These are phyloP conservation scores for Beauveria australis DNA, from an alignment of 2,329 filamentous ascomycete species.

Conservation along the genomic window DNA sequence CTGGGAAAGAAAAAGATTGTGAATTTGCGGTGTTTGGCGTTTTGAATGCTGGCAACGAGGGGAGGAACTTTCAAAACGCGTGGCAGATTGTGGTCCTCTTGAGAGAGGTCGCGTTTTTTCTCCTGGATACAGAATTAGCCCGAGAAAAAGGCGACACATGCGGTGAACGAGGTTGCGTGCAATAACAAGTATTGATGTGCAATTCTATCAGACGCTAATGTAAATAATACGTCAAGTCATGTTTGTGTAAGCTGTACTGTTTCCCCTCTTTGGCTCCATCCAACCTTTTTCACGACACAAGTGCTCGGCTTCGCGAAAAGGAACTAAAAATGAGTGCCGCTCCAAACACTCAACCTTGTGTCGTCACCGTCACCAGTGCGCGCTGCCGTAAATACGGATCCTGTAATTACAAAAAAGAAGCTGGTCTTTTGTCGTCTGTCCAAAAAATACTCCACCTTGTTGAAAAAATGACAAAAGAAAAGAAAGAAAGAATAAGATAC, in stretches of 20 bases:
- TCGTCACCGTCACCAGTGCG: no score
- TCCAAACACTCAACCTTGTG: background rate
- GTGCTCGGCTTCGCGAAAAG: background rate
- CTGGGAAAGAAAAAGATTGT: background rate
- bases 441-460: background rate
- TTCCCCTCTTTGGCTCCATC: background rate
- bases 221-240: background rate
- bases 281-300: background rate
- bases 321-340: background rate
- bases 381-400: no score
- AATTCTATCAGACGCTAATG: background rate
- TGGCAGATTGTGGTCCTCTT: background rate
- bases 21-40: slow-evolving; percentile 1
- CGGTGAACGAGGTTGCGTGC: background rate
- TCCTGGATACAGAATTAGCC: background rate
- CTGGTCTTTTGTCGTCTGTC: background rate
- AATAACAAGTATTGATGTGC: background rate
- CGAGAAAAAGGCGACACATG: no score
- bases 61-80: no score
- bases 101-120: background rate
- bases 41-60: background rate
- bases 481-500: background rate
- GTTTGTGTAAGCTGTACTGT: background rate
- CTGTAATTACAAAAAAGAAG: background rate
- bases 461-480: background rate